Evolutionary conservation across 331 rosid species (phyloP).

Genomic region (Prunus yedoensis): DNA sequence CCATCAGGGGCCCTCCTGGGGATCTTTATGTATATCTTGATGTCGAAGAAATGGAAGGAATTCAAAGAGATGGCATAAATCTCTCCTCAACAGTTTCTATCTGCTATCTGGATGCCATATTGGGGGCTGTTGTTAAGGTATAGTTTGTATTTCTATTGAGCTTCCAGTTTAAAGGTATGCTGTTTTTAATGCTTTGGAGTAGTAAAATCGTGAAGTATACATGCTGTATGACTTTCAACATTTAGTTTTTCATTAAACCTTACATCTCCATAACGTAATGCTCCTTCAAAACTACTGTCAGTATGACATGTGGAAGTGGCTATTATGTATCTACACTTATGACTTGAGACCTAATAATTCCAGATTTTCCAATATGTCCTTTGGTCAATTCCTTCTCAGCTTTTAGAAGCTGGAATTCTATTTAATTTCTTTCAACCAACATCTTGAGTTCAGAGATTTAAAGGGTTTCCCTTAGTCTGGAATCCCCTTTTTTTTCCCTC

Average conservation of each 20-base stretch:
- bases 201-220: background rate
- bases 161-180: background rate
- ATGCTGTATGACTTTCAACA: background rate
- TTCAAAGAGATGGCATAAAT: slow-evolving; percentile 91
- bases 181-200: background rate
- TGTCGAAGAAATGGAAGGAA: slow-evolving; percentile 74
- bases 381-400: background rate
- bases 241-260: background rate
- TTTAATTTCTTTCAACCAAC: background rate
- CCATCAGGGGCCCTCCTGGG: slow-evolving; percentile 86
- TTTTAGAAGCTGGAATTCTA: background rate
- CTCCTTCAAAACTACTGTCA: background rate
- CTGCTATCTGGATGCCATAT: slow-evolving; percentile 80
- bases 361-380: background rate
- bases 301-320: background rate
- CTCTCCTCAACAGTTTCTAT: slow-evolving; percentile 68
- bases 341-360: background rate
- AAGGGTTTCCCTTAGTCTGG: background rate
- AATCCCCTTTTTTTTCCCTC: background rate
- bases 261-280: background rate
- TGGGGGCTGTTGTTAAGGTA: slow-evolving; percentile 76
- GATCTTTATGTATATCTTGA: slow-evolving; percentile 90
- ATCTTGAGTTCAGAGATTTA: background rate
- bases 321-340: background rate
- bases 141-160: slow-evolving; percentile 9